Evolutionary conservation across 2,329 filamentous ascomycete species (phyloP).

Genomic region (Monilinia fructicola): DNA sequence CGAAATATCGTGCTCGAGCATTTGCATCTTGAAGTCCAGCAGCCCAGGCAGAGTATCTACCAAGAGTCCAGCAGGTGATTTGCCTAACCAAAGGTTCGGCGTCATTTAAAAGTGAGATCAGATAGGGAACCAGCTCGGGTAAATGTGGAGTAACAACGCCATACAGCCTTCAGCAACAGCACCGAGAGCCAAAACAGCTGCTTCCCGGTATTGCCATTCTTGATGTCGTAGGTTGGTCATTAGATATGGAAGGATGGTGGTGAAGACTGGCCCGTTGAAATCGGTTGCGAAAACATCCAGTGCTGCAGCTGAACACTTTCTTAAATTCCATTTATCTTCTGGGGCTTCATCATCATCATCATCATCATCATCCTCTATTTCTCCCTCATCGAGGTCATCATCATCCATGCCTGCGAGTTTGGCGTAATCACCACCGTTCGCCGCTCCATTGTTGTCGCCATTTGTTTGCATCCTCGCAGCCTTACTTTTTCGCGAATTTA

Average conservation of each 20-base stretch:
- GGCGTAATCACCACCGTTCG: slow-evolving; percentile 56
- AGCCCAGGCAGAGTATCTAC: slow-evolving; percentile 91
- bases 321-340: slow-evolving; percentile 90
- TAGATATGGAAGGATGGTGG: slow-evolving; percentile 87
- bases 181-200: slow-evolving; percentile 88
- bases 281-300: slow-evolving; percentile 91
- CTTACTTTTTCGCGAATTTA: slow-evolving; percentile 74
- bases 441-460: slow-evolving; percentile 51
- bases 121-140: slow-evolving; percentile 84
- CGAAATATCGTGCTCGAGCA: slow-evolving; percentile 76
- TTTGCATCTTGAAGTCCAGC: slow-evolving; percentile 66
- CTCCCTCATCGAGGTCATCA: slow-evolving; percentile 82
- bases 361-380: slow-evolving; percentile 78
- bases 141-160: slow-evolving; percentile 85
- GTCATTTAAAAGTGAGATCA: slow-evolving; percentile 83
- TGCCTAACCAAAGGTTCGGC: slow-evolving; percentile 86
- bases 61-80: slow-evolving; percentile 97
- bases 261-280: slow-evolving; percentile 84
- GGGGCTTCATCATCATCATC: slow-evolving; percentile 74
- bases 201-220: slow-evolving; percentile 91
- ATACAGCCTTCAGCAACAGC: slow-evolving; percentile 95
- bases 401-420: slow-evolving; percentile 53
- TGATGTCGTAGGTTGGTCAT: slow-evolving; percentile 83
- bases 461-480: slow-evolving; percentile 45
- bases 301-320: slow-evolving; percentile 95